Evolutionary conservation across 371 early-diverging fungal species (phyloP).

Genomic region (Dinochytrium kinnereticum): DNA sequence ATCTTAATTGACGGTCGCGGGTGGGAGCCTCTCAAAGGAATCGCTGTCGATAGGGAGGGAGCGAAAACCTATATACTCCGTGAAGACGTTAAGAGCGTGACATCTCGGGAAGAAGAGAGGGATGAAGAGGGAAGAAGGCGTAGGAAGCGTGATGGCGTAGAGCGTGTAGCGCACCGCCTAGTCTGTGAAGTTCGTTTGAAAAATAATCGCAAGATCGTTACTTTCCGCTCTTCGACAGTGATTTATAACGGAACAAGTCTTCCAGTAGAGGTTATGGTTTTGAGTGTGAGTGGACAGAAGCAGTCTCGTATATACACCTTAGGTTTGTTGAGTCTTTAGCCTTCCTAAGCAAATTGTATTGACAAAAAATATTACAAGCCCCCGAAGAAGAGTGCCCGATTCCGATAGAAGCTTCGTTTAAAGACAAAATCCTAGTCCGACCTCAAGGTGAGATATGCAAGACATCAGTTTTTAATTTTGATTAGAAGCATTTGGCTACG

Average conservation of each 20-base stretch:
- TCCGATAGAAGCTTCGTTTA: slow-evolving; percentile 84
- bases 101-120: background rate
- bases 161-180: slow-evolving; percentile 79
- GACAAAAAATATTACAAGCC: slow-evolving; percentile 32
- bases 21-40: slow-evolving; percentile 90
- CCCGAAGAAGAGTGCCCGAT: slow-evolving; percentile 85
- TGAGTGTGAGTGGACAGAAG: slow-evolving; percentile 67
- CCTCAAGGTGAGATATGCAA: slow-evolving; percentile 66
- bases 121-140: slow-evolving; percentile 33
- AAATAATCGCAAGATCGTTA: slow-evolving; percentile 89
- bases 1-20: slow-evolving; percentile 83
- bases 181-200: slow-evolving; percentile 86
- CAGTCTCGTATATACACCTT: slow-evolving; percentile 48
- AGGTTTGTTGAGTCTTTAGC: slow-evolving; percentile 40
- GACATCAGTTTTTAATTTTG: background rate
- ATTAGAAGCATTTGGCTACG: slow-evolving; percentile 77
- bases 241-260: slow-evolving; percentile 81
- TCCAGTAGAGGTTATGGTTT: slow-evolving; percentile 79
- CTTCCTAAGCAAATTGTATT: background rate
- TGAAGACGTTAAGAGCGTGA: background rate
- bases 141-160: slow-evolving; percentile 81
- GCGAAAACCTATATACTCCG: slow-evolving; percentile 74
- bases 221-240: slow-evolving; percentile 84
- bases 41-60: slow-evolving; percentile 89
- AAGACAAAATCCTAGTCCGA: slow-evolving; percentile 76